Evolutionary conservation across 208 protist genomes (phyloP).

Genomic region (Leishmania lainsoni): DNA sequence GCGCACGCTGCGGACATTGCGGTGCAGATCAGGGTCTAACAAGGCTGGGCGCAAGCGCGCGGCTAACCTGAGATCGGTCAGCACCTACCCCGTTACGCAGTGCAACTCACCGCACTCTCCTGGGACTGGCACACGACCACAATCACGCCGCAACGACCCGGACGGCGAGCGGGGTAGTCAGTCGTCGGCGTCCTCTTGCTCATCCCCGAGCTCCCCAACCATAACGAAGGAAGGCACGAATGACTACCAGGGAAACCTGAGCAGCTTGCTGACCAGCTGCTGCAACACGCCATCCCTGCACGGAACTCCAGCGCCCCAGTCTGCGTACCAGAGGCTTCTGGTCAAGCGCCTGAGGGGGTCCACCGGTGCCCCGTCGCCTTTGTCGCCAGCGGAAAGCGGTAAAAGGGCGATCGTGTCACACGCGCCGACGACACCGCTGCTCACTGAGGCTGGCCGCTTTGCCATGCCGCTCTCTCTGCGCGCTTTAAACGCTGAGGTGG

Average conservation of each 20-base stretch:
- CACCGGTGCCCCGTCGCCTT: not conserved
- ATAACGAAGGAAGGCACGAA: not conserved
- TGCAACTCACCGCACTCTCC: slow-evolving; percentile 11
- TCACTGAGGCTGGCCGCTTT: not conserved
- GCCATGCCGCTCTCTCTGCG: not conserved
- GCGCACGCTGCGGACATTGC: too few species aligned
- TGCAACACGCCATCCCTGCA: not conserved
- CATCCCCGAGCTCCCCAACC: not conserved
- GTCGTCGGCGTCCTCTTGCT: not conserved
- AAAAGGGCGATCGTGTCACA: not conserved
- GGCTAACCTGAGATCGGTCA: not conserved
- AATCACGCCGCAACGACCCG: slow-evolving; percentile 5
- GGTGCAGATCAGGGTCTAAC: not conserved
- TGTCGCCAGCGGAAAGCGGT: not conserved
- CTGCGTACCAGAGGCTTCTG: not conserved
- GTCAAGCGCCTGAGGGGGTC: not conserved
- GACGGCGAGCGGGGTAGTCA: not conserved
- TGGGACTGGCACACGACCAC: not conserved
- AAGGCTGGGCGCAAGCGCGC: not conserved
- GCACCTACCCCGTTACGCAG: slow-evolving; percentile 9
- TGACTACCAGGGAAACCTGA: not conserved
- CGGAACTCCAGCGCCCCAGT: not conserved
- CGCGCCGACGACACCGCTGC: not conserved
- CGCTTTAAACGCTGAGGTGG: not conserved
- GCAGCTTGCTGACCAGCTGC: not conserved